phyloP scores from a whole-genome alignment of 1,284 basidiomycete species.

The Earliella scabrosa region DNA sequence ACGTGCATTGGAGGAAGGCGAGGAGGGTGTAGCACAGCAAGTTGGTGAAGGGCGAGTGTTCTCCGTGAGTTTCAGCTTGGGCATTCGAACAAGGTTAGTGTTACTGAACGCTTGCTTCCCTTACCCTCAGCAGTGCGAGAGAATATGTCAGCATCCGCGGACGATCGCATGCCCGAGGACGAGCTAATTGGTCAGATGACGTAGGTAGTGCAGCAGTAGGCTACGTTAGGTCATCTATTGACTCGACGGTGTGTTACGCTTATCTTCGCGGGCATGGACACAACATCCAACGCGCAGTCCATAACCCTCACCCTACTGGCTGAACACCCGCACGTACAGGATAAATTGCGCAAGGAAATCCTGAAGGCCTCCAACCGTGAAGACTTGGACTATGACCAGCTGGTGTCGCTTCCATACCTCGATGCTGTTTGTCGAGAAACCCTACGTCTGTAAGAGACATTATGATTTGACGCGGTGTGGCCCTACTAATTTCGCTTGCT shows the following conservation, averaged over 20 bases:
- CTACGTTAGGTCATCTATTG: too few species aligned
- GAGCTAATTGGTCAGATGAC: constrained; percentile 22
- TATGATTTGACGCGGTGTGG: too few species aligned
- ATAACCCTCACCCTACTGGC: constrained; percentile 13
- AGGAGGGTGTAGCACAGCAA: constrained; percentile 19
- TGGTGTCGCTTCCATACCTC: constrained; percentile 23
- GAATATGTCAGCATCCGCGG: constrained; percentile 12
- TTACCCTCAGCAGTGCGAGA: constrained; percentile 16
- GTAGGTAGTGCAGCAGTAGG: constrained; percentile 14
- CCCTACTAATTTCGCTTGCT: too few species aligned
- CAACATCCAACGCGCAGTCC: constrained; percentile 20
- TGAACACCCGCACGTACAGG: constrained; percentile 12
- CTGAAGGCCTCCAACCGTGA: constrained; percentile 11
- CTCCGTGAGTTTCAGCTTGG: constrained; percentile 29
- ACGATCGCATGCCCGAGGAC: constrained; percentile 15
- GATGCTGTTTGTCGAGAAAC: constrained; percentile 23
- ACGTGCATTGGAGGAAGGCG: constrained; percentile 15
- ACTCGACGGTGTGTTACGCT: constrained; percentile 10
- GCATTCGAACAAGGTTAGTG: not conserved
- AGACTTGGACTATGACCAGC: constrained; percentile 18
- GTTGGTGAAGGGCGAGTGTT: constrained; percentile 27
- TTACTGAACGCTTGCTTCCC: too few species aligned
- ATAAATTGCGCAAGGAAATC: constrained; percentile 2
- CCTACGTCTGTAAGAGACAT: too few species aligned
- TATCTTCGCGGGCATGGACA: constrained; percentile 18